Conservation (phyloP, 2,329 filamentous ascomycete species). For the Xylaria sp. region DNA sequence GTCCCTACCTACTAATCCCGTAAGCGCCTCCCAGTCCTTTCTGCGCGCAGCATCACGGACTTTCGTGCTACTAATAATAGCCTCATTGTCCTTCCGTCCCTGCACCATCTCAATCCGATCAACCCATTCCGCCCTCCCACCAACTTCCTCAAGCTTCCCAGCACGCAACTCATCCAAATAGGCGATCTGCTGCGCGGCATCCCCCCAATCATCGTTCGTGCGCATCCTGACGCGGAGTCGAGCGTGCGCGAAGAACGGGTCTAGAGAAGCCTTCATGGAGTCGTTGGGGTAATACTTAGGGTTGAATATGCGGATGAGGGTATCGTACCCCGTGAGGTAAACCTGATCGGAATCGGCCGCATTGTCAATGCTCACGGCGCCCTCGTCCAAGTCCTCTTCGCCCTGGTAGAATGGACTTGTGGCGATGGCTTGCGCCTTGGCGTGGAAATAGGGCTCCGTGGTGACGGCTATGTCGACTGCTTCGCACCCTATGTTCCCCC, state of each 20-base stretch:
- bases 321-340: constrained; percentile 81
- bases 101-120: constrained; percentile 69
- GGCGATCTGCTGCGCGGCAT: constrained; percentile 61
- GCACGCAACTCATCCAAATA: constrained; percentile 65
- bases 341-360: constrained; percentile 61
- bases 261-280: constrained; percentile 65
- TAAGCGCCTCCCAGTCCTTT: constrained; percentile 60
- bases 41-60: constrained; percentile 67
- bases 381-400: neutral
- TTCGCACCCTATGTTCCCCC: constrained; percentile 26
- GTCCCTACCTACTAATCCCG: constrained; percentile 64
- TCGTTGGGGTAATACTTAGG: constrained; percentile 73
- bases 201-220: constrained; percentile 70
- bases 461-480: constrained; percentile 76
- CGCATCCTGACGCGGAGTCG: constrained; percentile 72
- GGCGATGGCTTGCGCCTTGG: constrained; percentile 72
- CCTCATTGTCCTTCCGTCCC: constrained; percentile 48
- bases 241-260: constrained; percentile 72
- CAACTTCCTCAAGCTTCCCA: constrained; percentile 60
- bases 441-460: constrained; percentile 77
- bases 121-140: constrained; percentile 69
- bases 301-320: constrained; percentile 76
- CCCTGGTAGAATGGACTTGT: constrained; percentile 56
- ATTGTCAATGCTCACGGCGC: constrained; percentile 8
- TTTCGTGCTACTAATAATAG: constrained; percentile 68